These are phyloP conservation scores for Pseudocercospora fuligena DNA, from an alignment of 2,329 filamentous ascomycete species.

Conservation along the genomic window DNA sequence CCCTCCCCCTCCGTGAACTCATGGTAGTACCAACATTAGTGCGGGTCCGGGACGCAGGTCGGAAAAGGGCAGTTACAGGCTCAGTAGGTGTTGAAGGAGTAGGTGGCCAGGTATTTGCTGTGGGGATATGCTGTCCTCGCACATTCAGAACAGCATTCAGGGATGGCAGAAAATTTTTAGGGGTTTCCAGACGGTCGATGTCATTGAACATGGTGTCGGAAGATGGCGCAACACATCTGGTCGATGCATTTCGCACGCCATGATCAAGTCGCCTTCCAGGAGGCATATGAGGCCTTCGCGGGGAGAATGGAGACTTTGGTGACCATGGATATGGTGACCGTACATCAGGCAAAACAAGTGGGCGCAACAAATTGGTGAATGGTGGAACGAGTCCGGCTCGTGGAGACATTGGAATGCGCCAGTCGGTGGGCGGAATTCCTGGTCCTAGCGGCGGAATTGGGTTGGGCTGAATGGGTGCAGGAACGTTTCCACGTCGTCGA, in stretches of 20 bases:
- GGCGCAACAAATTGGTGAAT: not conserved
- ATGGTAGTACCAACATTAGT: not conserved
- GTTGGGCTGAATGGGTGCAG: not conserved
- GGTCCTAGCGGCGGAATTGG: not conserved
- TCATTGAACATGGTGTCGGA: not conserved
- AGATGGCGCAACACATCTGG: not conserved
- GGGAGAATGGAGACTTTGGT: not conserved
- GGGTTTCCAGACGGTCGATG: constrained; percentile 12
- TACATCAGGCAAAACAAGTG: constrained; percentile 11
- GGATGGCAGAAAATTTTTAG: not conserved
- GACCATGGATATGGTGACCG: not conserved
- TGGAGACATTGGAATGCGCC: constrained; percentile 8
- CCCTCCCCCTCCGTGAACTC: not conserved
- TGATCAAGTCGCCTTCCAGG: not conserved
- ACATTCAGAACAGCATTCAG: constrained; percentile 3
- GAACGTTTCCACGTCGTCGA: not conserved
- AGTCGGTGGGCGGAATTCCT: not conserved
- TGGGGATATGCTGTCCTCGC: not conserved
- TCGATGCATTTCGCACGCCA: not conserved
- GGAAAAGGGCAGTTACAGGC: not conserved
- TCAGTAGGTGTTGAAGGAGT: not conserved
- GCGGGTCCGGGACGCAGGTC: not conserved
- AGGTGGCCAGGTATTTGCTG: not conserved
- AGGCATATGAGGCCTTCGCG: not conserved
- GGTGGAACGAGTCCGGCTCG: not conserved